Conservation (phyloP, 257 asterid genomes). For the Mitragyna speciosa region DNA sequence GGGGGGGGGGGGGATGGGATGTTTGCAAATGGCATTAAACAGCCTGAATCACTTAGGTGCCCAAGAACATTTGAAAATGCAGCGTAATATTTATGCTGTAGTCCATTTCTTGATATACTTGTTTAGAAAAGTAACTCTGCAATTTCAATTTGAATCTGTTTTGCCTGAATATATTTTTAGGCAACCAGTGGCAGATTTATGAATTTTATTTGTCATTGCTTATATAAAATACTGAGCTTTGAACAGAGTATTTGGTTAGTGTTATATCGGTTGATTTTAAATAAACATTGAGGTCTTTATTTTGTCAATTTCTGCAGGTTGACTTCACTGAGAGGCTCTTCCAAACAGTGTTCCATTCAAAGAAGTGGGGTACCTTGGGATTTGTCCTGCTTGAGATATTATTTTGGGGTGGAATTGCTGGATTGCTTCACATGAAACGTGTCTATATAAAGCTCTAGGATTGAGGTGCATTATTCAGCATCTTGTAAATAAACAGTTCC, state of each 20-base stretch:
- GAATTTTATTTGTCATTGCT: not conserved
- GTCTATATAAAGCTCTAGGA: slow-evolving; percentile 55
- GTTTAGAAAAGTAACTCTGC: not conserved
- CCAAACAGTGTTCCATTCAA: slow-evolving; percentile 48
- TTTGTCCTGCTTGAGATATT: slow-evolving; percentile 73
- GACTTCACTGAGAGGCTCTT: slow-evolving; percentile 46
- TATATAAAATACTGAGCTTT: not conserved
- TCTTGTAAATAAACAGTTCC: too few relatives aligned
- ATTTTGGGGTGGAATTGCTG: slow-evolving; percentile 74
- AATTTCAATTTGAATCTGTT: not conserved
- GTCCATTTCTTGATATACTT: not conserved
- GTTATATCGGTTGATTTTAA: not conserved
- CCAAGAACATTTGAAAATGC: too few relatives aligned
- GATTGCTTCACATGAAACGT: slow-evolving; percentile 65
- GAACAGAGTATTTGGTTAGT: not conserved
- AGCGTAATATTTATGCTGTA: not conserved
- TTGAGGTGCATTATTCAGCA: not conserved
- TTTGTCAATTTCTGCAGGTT: slow-evolving; percentile 43
- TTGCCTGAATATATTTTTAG: not conserved
- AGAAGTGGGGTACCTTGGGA: slow-evolving; percentile 72
- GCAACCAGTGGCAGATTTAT: not conserved
- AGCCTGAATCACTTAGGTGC: not conserved
- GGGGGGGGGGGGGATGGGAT: too few relatives aligned
- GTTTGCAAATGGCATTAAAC: not conserved
- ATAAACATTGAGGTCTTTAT: not conserved